A percentile compares a stretch with the other conserved stretches of the same genome.
These are phyloP conservation scores for Samsoniella hepiali DNA, from an alignment of 2,329 filamentous ascomycete species.

Conservation along the genomic window DNA sequence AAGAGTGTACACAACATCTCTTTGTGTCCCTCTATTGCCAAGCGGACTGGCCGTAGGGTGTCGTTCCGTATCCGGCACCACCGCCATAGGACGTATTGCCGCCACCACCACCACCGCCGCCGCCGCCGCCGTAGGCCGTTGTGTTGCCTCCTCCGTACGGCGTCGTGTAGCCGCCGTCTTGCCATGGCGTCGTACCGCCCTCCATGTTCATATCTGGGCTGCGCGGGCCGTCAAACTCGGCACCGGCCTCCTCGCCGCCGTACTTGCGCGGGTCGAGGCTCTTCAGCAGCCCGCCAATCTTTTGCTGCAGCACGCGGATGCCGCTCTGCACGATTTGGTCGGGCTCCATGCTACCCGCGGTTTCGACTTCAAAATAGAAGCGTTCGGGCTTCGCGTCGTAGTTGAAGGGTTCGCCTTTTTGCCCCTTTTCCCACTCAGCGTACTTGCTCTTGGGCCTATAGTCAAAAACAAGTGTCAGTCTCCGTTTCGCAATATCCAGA, in stretches of 20 bases:
- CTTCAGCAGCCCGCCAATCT: slow-evolving; percentile 76
- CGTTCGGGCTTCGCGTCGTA: slow-evolving; percentile 79
- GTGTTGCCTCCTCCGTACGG: slow-evolving; percentile 57
- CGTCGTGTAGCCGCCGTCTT: slow-evolving; percentile 65
- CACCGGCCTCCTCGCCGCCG: slow-evolving; percentile 52
- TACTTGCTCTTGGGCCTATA: slow-evolving; percentile 77
- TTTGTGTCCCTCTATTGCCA: slow-evolving; percentile 40
- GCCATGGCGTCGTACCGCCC: slow-evolving; percentile 53
- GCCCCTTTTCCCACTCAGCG: slow-evolving; percentile 72
- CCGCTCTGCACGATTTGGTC: slow-evolving; percentile 86
- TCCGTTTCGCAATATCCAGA: background rate
- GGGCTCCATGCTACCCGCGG: slow-evolving; percentile 80
- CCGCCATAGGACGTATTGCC: slow-evolving; percentile 42
- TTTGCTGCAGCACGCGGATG: slow-evolving; percentile 84
- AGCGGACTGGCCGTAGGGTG: slow-evolving; percentile 47
- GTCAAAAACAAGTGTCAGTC: background rate
- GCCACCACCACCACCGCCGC: slow-evolving; percentile 28
- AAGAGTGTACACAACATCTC: background rate
- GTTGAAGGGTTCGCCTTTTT: slow-evolving; percentile 84
- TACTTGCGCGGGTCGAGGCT: slow-evolving; percentile 46
- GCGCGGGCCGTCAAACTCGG: slow-evolving; percentile 60
- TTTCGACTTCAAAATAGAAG: slow-evolving; percentile 95
- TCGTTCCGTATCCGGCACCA: slow-evolving; percentile 26
- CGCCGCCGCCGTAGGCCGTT: slow-evolving; percentile 62
- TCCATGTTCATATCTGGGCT: slow-evolving; percentile 64